Conservation (phyloP, 2,329 filamentous ascomycete species). For the Exserohilum rostratum region DNA sequence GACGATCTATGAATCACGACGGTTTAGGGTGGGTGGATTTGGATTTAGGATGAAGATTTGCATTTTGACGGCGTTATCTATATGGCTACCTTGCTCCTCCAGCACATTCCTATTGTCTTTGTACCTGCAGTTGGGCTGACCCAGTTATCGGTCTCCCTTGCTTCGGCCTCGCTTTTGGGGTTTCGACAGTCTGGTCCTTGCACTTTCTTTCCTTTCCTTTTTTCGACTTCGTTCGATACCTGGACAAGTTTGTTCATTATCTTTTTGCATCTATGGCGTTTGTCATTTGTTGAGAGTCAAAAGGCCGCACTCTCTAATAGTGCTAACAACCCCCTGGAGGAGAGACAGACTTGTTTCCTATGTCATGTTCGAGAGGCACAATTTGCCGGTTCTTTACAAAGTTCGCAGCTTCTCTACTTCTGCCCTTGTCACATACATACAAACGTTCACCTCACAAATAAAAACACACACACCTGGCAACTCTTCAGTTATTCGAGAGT, state of each 20-base stretch:
- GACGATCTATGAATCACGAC: conserved; percentile 44
- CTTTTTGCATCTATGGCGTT: conserved; percentile 17
- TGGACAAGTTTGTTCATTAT: conserved; percentile 8
- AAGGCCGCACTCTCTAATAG: neutral
- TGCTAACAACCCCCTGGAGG: neutral
- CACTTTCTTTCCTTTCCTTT: conserved; percentile 6
- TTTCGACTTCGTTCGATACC: conserved; percentile 16
- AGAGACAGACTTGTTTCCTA: conserved; percentile 2
- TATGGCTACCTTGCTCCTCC: conserved; percentile 11
- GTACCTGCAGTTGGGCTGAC: conserved; percentile 10
- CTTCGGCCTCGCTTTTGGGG: conserved; percentile 8
- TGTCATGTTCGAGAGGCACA: conserved; percentile 2
- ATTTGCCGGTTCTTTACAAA: neutral
- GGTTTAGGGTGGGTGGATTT: conserved; percentile 11
- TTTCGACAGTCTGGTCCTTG: conserved; percentile 14
- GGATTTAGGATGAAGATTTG: conserved; percentile 14
- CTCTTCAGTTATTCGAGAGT: too few relatives aligned
- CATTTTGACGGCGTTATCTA: conserved; percentile 17
- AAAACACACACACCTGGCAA: too few relatives aligned
- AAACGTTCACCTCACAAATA: neutral
- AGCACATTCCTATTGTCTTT: conserved; percentile 11
- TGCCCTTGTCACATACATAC: neutral
- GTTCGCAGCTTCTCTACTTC: neutral
- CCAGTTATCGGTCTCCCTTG: conserved; percentile 9
- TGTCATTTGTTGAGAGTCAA: conserved; percentile 3